Evolutionary conservation across 2,329 filamentous ascomycete genomes (phyloP), one percentile per base, ranked within the genome.

Genomic region (Metarhizium sp.): DNA sequence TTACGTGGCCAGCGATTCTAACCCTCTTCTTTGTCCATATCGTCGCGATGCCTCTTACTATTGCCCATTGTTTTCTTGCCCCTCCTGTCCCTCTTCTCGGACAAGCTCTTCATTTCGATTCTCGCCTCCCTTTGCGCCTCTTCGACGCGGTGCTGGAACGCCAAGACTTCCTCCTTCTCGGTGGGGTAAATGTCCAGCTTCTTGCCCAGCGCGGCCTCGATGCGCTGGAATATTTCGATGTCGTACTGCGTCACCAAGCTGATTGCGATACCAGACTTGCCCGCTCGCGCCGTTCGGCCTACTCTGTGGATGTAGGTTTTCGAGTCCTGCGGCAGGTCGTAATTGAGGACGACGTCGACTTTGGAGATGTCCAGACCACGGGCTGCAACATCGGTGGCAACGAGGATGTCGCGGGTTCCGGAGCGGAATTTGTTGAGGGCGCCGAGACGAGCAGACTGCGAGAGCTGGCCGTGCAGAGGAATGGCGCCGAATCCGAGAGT

Each of bases 301-400:
- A 96, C 90, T 53, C 91, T 81, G 70, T 96, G 91, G 36, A 96
- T 87, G 64, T 95, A 95, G 0, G 91, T 96, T 72, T 95, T 95
- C 63, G 83, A 88, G 70, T 95, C 90, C 32, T 84, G 81, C 0
- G 91, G 90, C 2, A 96, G 73, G 64, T 96, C 91, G 61, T 86
- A 88, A 72, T 96, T 96, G 61, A 96, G 70, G 2, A 96, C 89
- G 0, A 92, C 74, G 61, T 95, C 90, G 13, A 96, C 91, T n/a
- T 84, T 87, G 13, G 91, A 91, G 50, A 96, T 95, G 75, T 96
- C 92, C 6, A 96, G 78, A 78, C 92, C 92, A 68, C 92, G 85
- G 1, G 92, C 89, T 1, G 92, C 92, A n/a, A 96, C 90, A 68
- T 96, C 92, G 0, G 92, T 96, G 11, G 91, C 91, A 3, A 96